A percentile compares a stretch with the other conserved stretches of the same genome.
These are phyloP conservation scores for Microbotryum intermedium DNA, from an alignment of 1,284 basidiomycete species.

Conservation along the genomic window DNA sequence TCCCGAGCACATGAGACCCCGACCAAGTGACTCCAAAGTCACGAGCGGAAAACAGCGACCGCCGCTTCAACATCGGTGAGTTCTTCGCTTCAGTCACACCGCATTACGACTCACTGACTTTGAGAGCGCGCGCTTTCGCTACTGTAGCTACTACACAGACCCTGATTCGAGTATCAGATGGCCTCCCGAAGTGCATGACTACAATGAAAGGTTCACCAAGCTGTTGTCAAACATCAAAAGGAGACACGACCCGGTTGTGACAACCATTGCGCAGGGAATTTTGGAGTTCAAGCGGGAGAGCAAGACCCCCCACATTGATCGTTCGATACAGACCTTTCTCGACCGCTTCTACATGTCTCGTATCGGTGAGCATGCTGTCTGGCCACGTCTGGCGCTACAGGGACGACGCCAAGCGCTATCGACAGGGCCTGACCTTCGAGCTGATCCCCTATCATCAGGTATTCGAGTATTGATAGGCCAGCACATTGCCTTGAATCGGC, in stretches of 20 bases:
- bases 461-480: constrained; percentile 93
- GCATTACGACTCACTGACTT: not conserved
- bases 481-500: constrained; percentile 80
- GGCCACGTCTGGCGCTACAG: not conserved
- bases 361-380: constrained; percentile 50
- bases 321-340: constrained; percentile 77
- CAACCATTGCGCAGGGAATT: constrained; percentile 80
- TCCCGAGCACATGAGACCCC: constrained; percentile 36
- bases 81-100: not conserved
- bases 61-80: constrained; percentile 22
- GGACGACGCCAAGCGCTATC: no score
- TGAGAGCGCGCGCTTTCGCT: not conserved
- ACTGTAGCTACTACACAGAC: constrained; percentile 68
- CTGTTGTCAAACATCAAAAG: constrained; percentile 83
- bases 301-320: constrained; percentile 53
- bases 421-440: not conserved
- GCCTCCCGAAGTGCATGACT: constrained; percentile 89
- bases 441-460: constrained; percentile 35
- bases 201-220: constrained; percentile 85
- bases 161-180: constrained; percentile 59
- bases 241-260: constrained; percentile 94
- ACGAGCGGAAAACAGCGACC: constrained; percentile 15
- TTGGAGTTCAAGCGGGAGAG: constrained; percentile 54
- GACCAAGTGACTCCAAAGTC: constrained; percentile 17
- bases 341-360: constrained; percentile 96